phyloP scores from a whole-genome alignment of 1,139 yeast genomes.

The Saccharomyces hybrid region DNA sequence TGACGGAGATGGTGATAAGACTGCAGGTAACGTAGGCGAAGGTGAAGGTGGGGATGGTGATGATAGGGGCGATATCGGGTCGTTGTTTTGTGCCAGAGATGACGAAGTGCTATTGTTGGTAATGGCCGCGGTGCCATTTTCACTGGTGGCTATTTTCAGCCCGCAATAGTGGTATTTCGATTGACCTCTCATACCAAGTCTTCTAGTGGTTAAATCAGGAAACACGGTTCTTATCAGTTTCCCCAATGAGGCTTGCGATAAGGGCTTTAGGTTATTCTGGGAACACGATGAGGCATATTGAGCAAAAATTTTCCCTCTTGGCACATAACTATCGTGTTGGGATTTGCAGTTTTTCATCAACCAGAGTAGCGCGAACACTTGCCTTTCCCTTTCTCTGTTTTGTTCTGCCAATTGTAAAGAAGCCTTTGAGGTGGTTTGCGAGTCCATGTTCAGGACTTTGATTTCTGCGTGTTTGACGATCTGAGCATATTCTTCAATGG shows the following conservation, averaged over 20 bases:
- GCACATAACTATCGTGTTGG: slow-evolving; percentile 65
- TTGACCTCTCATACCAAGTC: slow-evolving; percentile 84
- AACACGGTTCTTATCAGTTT: slow-evolving; percentile 67
- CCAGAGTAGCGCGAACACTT: slow-evolving; percentile 78
- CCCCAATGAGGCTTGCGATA: slow-evolving; percentile 85
- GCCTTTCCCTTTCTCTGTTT: slow-evolving; percentile 57
- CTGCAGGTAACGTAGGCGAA: background rate
- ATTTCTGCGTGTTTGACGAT: slow-evolving; percentile 29
- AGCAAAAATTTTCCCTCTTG: slow-evolving; percentile 75
- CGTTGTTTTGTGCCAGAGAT: background rate
- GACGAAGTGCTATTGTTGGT: slow-evolving; percentile 13
- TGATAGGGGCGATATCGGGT: slow-evolving; percentile 1
- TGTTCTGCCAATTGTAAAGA: slow-evolving; percentile 29
- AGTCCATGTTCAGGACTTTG: slow-evolving; percentile 26
- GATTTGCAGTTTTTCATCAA: slow-evolving; percentile 61
- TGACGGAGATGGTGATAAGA: background rate
- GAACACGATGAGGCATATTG: slow-evolving; percentile 71
- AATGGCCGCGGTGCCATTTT: slow-evolving; percentile 8
- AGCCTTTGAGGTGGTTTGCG: slow-evolving; percentile 24
- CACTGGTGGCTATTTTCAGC: slow-evolving; percentile 41
- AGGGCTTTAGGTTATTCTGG: slow-evolving; percentile 55
- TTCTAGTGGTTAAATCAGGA: slow-evolving; percentile 70
- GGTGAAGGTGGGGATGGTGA: slow-evolving; percentile 1
- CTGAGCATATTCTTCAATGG: slow-evolving; percentile 27
- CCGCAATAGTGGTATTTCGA: slow-evolving; percentile 92